Evolutionary conservation across 805 yeast species (phyloP), one percentile per base, ranked within the genome.

Genomic region (Torulaspora delbrueckii): DNA sequence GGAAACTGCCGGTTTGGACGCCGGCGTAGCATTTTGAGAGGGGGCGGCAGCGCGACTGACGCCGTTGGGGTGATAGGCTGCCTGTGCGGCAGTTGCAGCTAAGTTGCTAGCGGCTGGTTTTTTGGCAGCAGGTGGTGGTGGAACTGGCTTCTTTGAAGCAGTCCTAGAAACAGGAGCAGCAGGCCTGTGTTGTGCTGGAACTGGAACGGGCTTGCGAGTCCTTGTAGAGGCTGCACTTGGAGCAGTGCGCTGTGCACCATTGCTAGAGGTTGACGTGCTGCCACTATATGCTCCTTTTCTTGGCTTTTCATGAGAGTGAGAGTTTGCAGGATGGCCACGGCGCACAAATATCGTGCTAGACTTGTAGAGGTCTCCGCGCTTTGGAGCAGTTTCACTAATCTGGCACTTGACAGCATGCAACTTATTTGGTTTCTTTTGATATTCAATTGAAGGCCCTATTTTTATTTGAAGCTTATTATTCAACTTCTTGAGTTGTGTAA

Each of bases 341-440:
- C 81, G 78, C 13, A 88, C 96, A 33, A 79, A 81, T 22, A 93
- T 90, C 0, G 86, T 79, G 51, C 95, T 86, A 3, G 96, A 87
- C 69, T 93, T 93, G 72, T 93, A 93, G 8, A 69, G 48, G 63
- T 93, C 98, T 35, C 85, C 74, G 52, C 77, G 63, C 8, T 56
- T 58, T 8, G 95, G 95, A 24, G 84, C 82, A n/a, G 78, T 61
- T 9, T 72, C 74, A 38, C 83, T 84, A 33, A 75, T 64, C 42
- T 75, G 78, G 59, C 84, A 79, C 64, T 86, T 89, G 54, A 93
- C 84, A 7, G 76, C 64, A 50, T 89, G 93, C 22, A 73, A 59
- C 63, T 79, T 82, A 2, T 95, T 95, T 1, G 96, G 88, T 64
- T 93, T 93, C 75, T 91, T 93, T 68, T 84, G 86, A 67, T 93